Evolutionary conservation across 1,284 basidiomycete species (phyloP).

Genomic region (Mycena sp.): DNA sequence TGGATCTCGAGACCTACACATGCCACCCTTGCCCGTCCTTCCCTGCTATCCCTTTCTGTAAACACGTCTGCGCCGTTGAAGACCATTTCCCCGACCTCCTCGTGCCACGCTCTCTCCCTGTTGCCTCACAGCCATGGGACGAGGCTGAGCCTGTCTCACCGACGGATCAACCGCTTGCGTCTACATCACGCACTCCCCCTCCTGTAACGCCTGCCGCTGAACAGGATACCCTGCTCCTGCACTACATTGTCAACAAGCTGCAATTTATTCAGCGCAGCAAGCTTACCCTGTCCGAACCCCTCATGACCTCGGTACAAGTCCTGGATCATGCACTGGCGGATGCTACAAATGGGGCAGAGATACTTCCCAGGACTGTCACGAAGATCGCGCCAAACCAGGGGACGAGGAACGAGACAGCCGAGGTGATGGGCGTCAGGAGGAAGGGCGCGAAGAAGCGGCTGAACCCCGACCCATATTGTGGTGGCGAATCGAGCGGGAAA

Average conservation of each 20-base stretch:
- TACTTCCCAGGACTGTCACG: too few species aligned
- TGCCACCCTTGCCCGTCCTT: constrained; percentile 18
- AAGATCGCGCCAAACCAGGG: too few species aligned
- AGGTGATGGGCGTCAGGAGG: constrained; percentile 10
- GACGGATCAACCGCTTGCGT: too few species aligned
- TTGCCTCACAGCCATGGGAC: constrained; percentile 9
- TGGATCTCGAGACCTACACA: constrained; percentile 10
- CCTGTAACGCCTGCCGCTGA: too few species aligned
- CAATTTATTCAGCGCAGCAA: background rate
- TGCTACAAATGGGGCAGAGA: background rate
- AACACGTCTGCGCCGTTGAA: constrained; percentile 11
- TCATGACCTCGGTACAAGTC: background rate
- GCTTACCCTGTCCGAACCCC: background rate
- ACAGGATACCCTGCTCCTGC: background rate
- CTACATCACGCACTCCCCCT: too few species aligned
- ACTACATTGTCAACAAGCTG: constrained; percentile 8
- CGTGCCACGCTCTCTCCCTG: background rate
- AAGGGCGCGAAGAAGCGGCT: constrained; percentile 9
- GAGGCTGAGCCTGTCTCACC: too few species aligned
- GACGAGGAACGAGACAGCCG: background rate
- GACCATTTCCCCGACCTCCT: constrained; percentile 8
- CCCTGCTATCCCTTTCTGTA: too few species aligned
- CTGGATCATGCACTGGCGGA: constrained; percentile 9
- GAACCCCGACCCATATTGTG: background rate
- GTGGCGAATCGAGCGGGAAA: too few species aligned